Evolutionary conservation across 179 eudicot genomes (phyloP), one percentile per base, ranked within the genome.

Genomic region (Spinacia oleracea): DNA sequence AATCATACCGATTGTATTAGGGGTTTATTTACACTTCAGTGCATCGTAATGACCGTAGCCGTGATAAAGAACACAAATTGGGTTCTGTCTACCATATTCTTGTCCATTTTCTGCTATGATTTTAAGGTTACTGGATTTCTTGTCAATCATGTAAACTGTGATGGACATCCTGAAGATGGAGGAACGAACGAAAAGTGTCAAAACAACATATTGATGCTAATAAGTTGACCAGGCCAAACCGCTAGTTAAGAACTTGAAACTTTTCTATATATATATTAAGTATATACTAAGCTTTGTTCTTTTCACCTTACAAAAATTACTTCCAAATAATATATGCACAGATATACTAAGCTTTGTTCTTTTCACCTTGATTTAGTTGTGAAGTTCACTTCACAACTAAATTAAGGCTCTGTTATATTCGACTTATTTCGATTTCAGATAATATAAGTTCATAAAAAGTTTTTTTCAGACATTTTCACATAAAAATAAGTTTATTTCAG

Each of bases 21-120:
- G 81, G 77, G 66, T 75, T n/a, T n/a, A n/a, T n/a, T n/a, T 56
- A 66, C 34, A 70, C 82, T 79, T 82, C 73, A 92, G 81, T 63
- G 91, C 91, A 81, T 92, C 94, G 50, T 92, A 92, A 82, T 92
- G 97, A 23, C 97, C 97, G 40, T 85, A 91, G 77, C 91, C 93
- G 80, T 92, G 89, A 71, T 90, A 92, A 53, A 89, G 86, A 40
- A 92, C 91, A 21, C 87, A 82, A 78, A 92, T 70, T 20, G 97
- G 91, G 75, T 84, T 87, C 74, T 86, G 89, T 73, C 77, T 86
- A 25, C 91, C 91, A 70, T 92, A 92, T 29, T 88, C 90, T 78
- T 89, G 94, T 63, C 97, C 97, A 73, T 92, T 89, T 80, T 92
- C 94, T 40, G 94, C 91, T 82, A 92, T 88, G 43, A 82, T 56